These are phyloP conservation scores for Sphaerulina musiva DNA, from an alignment of 2,329 filamentous ascomycete genomes.

Conservation along the genomic window DNA sequence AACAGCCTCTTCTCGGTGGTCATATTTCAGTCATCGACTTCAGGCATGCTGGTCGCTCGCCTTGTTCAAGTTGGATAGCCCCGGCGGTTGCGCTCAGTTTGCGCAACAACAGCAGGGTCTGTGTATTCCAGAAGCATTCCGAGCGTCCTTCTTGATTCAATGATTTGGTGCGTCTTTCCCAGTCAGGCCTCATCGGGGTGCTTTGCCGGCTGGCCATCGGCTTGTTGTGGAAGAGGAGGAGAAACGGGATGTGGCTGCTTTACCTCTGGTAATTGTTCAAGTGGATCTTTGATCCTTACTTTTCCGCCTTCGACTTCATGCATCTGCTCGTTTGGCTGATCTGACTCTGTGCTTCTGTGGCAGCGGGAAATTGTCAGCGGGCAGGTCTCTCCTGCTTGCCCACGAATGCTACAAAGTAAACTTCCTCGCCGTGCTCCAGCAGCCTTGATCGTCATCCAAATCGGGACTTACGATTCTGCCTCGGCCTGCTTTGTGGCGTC, in stretches of 20 bases:
- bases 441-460: conserved; percentile 1
- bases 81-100: neutral
- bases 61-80: neutral
- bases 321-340: conserved; percentile 2
- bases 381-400: conserved; percentile 22
- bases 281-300: neutral
- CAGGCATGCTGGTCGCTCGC: neutral
- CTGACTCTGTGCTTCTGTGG: conserved; percentile 15
- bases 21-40: neutral
- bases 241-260: conserved; percentile 6
- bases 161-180: conserved; percentile 1
- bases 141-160: conserved; percentile 1
- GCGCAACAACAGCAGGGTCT: neutral
- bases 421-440: conserved; percentile 4
- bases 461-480: conserved; percentile 22
- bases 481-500: conserved; percentile 15
- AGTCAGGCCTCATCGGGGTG: conserved; percentile 1
- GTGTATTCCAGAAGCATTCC: neutral
- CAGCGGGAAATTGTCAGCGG: conserved; percentile 24
- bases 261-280: conserved; percentile 16
- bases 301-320: conserved; percentile 11
- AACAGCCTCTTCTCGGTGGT: neutral
- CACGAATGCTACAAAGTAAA: conserved; percentile 9
- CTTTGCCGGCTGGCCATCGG: conserved; percentile 7
- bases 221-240: conserved; percentile 5